Evolutionary conservation across 164 flowering plant species (phyloP).

Genomic region (Aristolochia contorta): DNA sequence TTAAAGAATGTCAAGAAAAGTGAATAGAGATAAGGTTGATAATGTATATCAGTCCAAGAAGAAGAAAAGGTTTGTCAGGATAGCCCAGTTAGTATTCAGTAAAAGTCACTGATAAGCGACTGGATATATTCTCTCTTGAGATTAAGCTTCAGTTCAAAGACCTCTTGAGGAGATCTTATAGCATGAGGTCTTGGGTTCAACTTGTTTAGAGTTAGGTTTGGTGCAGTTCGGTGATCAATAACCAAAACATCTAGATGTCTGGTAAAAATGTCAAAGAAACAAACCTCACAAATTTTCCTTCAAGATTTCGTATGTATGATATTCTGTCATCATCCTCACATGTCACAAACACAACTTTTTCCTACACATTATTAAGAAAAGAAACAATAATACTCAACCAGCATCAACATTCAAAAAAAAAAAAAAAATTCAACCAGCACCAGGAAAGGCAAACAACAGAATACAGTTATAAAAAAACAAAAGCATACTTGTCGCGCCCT

Average conservation of each 20-base stretch:
- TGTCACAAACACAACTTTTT: slow-evolving; percentile 90
- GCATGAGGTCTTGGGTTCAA: too few species aligned
- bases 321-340: slow-evolving; percentile 85
- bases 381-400: slow-evolving; percentile 1
- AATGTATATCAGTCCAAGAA: too few species aligned
- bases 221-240: not conserved
- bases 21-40: too few species aligned
- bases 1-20: too few species aligned
- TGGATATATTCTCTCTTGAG: too few species aligned
- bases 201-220: not conserved
- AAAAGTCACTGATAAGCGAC: too few species aligned
- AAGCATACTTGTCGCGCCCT: slow-evolving; percentile 85
- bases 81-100: too few species aligned
- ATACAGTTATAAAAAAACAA: not conserved
- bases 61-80: too few species aligned
- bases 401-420: not conserved
- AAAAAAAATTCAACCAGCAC: slow-evolving; percentile 1
- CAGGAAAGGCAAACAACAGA: not conserved
- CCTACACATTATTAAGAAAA: slow-evolving; percentile 36
- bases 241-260: not conserved
- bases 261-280: slow-evolving; percentile 3
- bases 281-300: slow-evolving; percentile 70
- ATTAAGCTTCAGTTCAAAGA: too few species aligned
- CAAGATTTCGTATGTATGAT: slow-evolving; percentile 33
- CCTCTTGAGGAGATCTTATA: too few species aligned